Evolutionary conservation across 176 grass and related monocot genomes (phyloP).

Genomic region (Coix lacrymajobi): DNA sequence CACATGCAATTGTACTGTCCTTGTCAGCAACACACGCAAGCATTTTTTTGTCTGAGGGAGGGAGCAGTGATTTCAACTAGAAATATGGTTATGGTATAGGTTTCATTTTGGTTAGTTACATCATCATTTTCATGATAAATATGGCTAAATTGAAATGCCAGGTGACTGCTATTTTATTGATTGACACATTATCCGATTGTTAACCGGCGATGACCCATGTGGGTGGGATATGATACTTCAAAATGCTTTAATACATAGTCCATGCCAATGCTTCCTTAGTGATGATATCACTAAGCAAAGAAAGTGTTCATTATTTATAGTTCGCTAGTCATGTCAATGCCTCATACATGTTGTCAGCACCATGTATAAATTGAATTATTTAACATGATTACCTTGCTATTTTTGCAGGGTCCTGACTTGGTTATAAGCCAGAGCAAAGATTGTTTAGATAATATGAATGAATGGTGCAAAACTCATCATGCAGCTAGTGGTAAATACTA

Average conservation of each 20-base stretch:
- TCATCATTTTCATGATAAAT: background rate
- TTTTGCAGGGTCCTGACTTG: constrained; percentile 76
- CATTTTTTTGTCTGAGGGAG: no score
- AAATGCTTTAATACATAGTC: background rate
- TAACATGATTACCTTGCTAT: constrained; percentile 13
- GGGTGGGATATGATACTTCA: background rate
- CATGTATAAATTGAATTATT: constrained; percentile 19
- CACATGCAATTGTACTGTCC: no score
- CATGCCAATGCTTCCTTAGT: background rate
- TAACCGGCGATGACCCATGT: background rate
- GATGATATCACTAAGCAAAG: background rate
- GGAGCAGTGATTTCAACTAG: background rate
- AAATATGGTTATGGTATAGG: background rate
- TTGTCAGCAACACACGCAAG: no score
- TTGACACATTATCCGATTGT: background rate
- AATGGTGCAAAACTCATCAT: constrained; percentile 84
- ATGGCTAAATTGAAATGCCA: background rate
- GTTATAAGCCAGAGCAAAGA: constrained; percentile 75
- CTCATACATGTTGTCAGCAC: background rate
- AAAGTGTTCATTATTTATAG: background rate
- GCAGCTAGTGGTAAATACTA: constrained; percentile 62
- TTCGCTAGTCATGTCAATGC: background rate
- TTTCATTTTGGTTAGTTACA: background rate
- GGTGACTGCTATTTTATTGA: background rate
- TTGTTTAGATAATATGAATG: constrained; percentile 74